A percentile compares a stretch with the other conserved stretches of the same genome.
Evolutionary conservation across 805 yeast genomes (phyloP).

Genomic region (Ogataea paradorogensis): DNA sequence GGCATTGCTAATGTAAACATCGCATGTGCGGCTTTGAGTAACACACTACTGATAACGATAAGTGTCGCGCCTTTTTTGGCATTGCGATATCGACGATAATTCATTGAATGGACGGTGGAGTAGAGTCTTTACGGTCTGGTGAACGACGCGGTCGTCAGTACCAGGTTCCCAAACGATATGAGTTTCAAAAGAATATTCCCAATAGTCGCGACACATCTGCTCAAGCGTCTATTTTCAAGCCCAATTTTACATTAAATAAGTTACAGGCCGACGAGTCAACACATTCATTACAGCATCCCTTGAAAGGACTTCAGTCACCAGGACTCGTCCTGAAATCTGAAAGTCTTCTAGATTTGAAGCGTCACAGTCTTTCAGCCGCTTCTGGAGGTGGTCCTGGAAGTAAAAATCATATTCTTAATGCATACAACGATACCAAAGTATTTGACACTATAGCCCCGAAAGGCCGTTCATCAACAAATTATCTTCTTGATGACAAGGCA

Average conservation of each 20-base stretch:
- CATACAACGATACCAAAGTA: slow-evolving; percentile 30
- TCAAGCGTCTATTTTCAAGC: slow-evolving; percentile 13
- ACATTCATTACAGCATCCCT: slow-evolving; percentile 8
- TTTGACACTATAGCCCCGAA: slow-evolving; percentile 28
- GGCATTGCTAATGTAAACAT: slow-evolving; percentile 6
- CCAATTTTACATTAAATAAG: slow-evolving; percentile 16
- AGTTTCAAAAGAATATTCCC: slow-evolving; percentile 25
- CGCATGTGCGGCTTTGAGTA: background rate
- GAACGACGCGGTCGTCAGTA: slow-evolving; percentile 30
- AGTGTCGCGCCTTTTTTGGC: background rate
- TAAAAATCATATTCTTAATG: slow-evolving; percentile 20
- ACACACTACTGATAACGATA: slow-evolving; percentile 13
- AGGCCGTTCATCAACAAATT: slow-evolving; percentile 12
- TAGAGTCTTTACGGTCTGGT: slow-evolving; percentile 4
- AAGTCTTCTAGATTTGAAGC: slow-evolving; percentile 15
- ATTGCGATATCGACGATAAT: background rate
- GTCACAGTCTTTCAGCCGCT: slow-evolving; percentile 23
- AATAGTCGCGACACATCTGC: slow-evolving; percentile 18
- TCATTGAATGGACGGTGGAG: slow-evolving; percentile 5
- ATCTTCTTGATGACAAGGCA: slow-evolving; percentile 8
- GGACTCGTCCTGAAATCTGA: slow-evolving; percentile 2
- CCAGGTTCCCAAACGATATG: slow-evolving; percentile 30
- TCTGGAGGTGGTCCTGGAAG: slow-evolving; percentile 7
- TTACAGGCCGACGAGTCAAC: slow-evolving; percentile 16
- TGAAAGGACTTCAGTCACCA: slow-evolving; percentile 17